Evolutionary conservation across 2,329 filamentous ascomycete genomes (phyloP), one percentile per base, ranked within the genome.

Genomic region (Trichophyton equinum): DNA sequence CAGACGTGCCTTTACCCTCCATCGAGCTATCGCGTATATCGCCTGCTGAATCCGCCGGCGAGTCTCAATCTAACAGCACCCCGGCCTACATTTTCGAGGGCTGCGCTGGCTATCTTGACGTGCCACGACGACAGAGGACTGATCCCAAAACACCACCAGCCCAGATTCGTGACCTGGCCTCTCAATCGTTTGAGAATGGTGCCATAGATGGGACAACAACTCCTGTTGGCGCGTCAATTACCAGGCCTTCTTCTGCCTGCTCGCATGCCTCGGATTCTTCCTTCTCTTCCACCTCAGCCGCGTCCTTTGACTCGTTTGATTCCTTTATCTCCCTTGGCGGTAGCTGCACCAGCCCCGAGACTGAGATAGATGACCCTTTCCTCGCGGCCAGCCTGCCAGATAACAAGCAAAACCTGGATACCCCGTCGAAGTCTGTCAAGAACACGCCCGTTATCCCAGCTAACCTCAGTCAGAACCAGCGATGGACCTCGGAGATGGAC

Each of bases 401-500:
- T 15, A 70, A 70, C 61, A 72, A 75, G 66, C 64, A 71, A 53
- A 65, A 72, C 36, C 64, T 69, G n/a, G 74, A 76, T 55, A 72
- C 74, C 18, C 72, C 74, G 4, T 71, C 71, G 36, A 66, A 72
- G 51, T 70, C 69, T 7, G 67, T 66, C 60, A 71, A 68, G 22
- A 67, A 66, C 25, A 64, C 67, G 2, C 40, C 40, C 36, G 66
- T 63, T 9, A 64, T 68, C 59, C 63, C 71, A n/a, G 65, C 68
- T 13, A 62, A 63, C 25, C 53, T 64, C 27, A 65, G 63, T 59
- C 66, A 66, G 57, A 70, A 64, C 65, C 65, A 68, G 67, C 68
- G 69, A 46, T 86, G 83, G 79, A 84, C 80, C 4, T 73, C 79
- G 49, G 82, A 84, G 58, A 85, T 85, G 82, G 84, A 86, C 68